A percentile compares a stretch with the other conserved stretches of the same genome.
Conservation (phyloP, 2,329 filamentous ascomycete species). For the Gaeumannomyces sp. region DNA sequence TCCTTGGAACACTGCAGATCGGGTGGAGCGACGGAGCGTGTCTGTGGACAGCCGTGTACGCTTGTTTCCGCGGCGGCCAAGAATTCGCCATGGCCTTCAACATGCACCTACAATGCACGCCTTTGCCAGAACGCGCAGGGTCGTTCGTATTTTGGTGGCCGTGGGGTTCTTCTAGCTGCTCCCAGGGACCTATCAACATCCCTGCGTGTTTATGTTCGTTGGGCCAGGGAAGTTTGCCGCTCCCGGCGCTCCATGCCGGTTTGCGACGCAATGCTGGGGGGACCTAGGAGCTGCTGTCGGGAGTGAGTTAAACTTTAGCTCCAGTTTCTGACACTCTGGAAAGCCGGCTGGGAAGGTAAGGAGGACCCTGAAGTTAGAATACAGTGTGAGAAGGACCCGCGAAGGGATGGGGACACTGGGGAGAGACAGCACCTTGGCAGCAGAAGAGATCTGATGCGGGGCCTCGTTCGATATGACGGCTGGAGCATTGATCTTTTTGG, state of each 20-base stretch:
- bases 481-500: background rate
- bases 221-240: background rate
- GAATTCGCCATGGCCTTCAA: background rate
- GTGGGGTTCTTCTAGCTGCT: too few relatives aligned
- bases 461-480: background rate
- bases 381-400: too few relatives aligned
- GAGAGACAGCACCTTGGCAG: background rate
- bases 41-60: background rate
- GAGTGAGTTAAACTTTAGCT: background rate
- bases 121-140: background rate
- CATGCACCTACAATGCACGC: background rate
- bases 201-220: too few relatives aligned
- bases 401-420: background rate
- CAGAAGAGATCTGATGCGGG: background rate
- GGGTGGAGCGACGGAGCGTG: background rate
- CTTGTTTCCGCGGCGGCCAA: background rate
- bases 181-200: background rate
- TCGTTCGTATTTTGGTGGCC: background rate
- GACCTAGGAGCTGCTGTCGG: background rate
- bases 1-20: background rate
- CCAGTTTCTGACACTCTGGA: too few relatives aligned
- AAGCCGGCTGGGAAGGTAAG: background rate
- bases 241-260: background rate
- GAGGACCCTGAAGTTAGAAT: background rate
- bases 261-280: too few relatives aligned